phyloP scores from a whole-genome alignment of 164 flowering plant genomes.

The Magnolia changhungtana region DNA sequence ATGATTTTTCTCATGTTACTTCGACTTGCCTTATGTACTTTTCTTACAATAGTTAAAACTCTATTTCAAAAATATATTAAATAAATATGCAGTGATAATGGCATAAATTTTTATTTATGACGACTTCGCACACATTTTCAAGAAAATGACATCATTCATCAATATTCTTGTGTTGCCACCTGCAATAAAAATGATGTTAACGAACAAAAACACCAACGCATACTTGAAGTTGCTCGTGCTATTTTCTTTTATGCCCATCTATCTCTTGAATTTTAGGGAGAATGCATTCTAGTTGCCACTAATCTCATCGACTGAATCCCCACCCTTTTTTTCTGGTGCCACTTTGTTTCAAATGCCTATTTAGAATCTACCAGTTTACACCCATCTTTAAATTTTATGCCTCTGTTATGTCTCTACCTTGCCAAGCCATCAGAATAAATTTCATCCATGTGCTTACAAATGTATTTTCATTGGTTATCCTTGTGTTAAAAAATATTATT shows the following conservation, averaged over 20 bases:
- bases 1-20: conserved; percentile 9
- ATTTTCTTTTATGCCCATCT: neutral
- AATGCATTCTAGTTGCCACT: neutral
- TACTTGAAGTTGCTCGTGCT: neutral
- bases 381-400: neutral
- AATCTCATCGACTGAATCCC: neutral
- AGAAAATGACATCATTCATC: neutral
- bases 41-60: neutral
- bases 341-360: neutral
- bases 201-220: neutral
- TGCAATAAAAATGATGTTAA: neutral
- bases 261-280: neutral
- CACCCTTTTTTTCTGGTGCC: neutral
- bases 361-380: neutral
- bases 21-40: neutral
- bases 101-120: neutral
- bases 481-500: neutral
- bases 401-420: neutral
- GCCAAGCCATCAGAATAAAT: neutral
- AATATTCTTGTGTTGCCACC: neutral
- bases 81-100: neutral
- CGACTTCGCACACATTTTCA: neutral
- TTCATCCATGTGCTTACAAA: neutral
- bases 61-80: neutral
- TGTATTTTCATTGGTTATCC: neutral